phyloP scores from a whole-genome alignment of 768 basidiomycete species.

The Calocybe gangraenosa region DNA sequence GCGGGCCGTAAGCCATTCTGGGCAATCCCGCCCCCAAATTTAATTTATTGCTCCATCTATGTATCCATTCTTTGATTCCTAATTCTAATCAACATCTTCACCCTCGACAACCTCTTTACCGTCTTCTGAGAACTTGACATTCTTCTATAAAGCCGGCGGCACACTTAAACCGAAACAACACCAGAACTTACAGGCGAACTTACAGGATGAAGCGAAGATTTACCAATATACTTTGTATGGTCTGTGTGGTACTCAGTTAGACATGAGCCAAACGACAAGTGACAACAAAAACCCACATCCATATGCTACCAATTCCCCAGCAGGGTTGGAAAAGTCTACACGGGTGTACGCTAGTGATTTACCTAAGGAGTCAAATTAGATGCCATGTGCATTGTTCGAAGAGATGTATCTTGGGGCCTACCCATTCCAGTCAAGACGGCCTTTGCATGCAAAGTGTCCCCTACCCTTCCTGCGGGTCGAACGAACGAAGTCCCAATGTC shows the following conservation, averaged over 20 bases:
- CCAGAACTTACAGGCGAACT: slow-evolving; percentile 15
- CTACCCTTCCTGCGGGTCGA: slow-evolving; percentile 67
- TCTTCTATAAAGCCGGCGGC: slow-evolving; percentile 40
- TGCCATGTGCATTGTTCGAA: not conserved
- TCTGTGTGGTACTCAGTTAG: slow-evolving; percentile 33
- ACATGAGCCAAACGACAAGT: not conserved
- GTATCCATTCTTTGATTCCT: too few species aligned
- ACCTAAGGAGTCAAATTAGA: slow-evolving; percentile 36
- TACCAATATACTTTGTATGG: slow-evolving; percentile 84
- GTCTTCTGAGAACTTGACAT: slow-evolving; percentile 76
- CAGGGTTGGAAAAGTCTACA: slow-evolving; percentile 64
- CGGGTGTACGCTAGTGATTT: slow-evolving; percentile 79
- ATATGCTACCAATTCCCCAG: slow-evolving; percentile 73
- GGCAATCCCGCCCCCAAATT: too few species aligned
- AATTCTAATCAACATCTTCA: slow-evolving; percentile 41
- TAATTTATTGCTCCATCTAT: too few species aligned
- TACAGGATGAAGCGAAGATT: slow-evolving; percentile 46
- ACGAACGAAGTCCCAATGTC: slow-evolving; percentile 80
- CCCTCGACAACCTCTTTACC: slow-evolving; percentile 70
- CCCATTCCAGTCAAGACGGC: slow-evolving; percentile 71
- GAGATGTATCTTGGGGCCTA: slow-evolving; percentile 19
- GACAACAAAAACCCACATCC: slow-evolving; percentile 51
- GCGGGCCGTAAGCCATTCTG: too few species aligned
- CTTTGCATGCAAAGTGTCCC: slow-evolving; percentile 62
- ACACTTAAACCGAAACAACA: slow-evolving; percentile 1